Base-by-base conservation (phyloP, 306 rosid species). In the Gleditsia sinensis region DNA sequence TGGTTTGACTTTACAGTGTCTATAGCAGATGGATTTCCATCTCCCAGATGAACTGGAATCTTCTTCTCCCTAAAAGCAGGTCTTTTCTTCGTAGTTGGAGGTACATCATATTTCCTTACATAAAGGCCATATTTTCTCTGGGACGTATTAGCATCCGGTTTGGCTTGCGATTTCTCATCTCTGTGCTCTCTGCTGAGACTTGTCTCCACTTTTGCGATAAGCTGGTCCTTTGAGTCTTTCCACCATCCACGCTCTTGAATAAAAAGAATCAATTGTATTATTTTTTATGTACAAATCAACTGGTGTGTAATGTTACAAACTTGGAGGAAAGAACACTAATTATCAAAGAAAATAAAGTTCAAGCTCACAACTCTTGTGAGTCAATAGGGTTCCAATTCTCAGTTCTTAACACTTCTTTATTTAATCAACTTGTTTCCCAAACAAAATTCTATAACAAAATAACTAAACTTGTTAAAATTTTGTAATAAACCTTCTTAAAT, bases 31-130 rank as follows among this genome's bases (percentile, higher is more conserved):
- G 81, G 80, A 43, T 86, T 83, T 68, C 72, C 76, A 75, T 77
- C 80, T 56, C 73, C 86, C 40, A 87, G 82, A 45, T 85, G 86
- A 24, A 49, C 75, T 7, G 81, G 75, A 75, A 83, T 76, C 78
- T 94, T 94, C 80, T 84, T 89, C 93, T 94, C 98, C 83, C 90
- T 86, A 77, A 94, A 94, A 66, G 97, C 87, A 12, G 94, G 92
- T 66, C 96, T 85, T 82, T 83, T 94, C 86, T 89, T 90, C 37
- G 67, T 58, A 62, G 85, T 65, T 63, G 88, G 77, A 14, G 74
- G 78, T 68, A 37, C 76, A 59, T 80, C 87, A 40, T 83, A 86
- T 71, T 86, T 87, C 73, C 81, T 74, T 81, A 87, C 89, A 21
- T 75, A n/a, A 72, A 82, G 77, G 43, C 85, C 81, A 61, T 83